Base-by-base conservation (phyloP, 73 alveolate species). In the Tetrahymena malaccensis region DNA sequence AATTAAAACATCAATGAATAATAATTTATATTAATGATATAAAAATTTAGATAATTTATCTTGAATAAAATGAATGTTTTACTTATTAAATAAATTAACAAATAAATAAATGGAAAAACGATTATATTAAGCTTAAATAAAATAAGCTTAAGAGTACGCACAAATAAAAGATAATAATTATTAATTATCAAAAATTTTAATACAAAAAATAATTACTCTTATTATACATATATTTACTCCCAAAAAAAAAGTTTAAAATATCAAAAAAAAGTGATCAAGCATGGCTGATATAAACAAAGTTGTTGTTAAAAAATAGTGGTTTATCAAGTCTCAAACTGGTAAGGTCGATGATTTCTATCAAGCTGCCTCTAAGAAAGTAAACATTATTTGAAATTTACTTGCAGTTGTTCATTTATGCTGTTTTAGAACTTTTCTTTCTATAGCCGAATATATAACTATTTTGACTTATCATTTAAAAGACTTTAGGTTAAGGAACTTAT, bases 231-330 rank as follows among this genome's bases (percentile, higher is more conserved):
- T 50, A 50, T 50, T 50, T 50, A 50, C 83, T 13, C 27, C 83
- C 16, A 50, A 50, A 19, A 44, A 15, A 15, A 21, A 50, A 50
- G 83, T 50, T 50, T 50, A 50, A 50, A 50, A 21, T 50, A 50
- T 50, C 27, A 50, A 19, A 10, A 40, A 50, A 50, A 50, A 50
- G 83, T 50, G 83, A 50, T 50, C 83, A 50, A 50, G 83, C 3
- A 50, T 70, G 89, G 89, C 89, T 70, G 89, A 70, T 31, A 19
- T 21, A 50, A 70, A 85, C 38, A 35, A 85, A 85, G 94, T 95
- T 85, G 89, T 95, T 6, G 94, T 95, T 50, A 95, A 95, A 93
- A 95, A 95, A 55, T 22, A 95, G 55, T 95, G 97, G 97, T 95
- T 95, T 93, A 95, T 95, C 95, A 95, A 95, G 85, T 95, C 97